Conservation (phyloP, 2,329 filamentous ascomycete genomes). For the Colletotrichum graminicola region DNA sequence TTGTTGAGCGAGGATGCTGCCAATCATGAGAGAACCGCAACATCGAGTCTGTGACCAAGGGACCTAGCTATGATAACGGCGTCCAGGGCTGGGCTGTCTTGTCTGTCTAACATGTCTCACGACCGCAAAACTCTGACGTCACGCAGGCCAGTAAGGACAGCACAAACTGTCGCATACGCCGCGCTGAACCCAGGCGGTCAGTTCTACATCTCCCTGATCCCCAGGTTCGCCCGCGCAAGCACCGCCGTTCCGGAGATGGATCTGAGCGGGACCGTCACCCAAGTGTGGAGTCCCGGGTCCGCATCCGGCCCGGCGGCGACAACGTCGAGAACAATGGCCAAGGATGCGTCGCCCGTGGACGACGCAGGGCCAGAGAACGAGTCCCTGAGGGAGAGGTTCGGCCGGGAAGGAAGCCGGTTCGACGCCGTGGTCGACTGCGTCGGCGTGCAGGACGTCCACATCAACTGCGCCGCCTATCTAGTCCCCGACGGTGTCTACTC, state of each 20-base stretch:
- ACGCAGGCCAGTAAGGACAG: neutral
- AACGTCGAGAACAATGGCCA: neutral
- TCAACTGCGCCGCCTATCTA: slow-evolving; percentile 55
- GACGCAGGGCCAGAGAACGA: neutral
- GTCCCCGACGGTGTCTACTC: slow-evolving; percentile 54
- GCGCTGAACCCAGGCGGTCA: slow-evolving; percentile 60
- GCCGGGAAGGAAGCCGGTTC: slow-evolving; percentile 46
- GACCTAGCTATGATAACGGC: neutral
- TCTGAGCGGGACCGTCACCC: slow-evolving; percentile 56
- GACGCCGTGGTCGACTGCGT: slow-evolving; percentile 64
- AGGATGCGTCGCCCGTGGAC: slow-evolving; percentile 18
- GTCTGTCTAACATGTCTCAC: neutral
- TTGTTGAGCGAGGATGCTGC: too few relatives aligned
- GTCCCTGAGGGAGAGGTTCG: slow-evolving; percentile 15
- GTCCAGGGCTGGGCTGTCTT: neutral
- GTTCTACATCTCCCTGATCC: slow-evolving; percentile 57
- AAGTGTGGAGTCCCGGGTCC: slow-evolving; percentile 49
- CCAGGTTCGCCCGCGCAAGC: slow-evolving; percentile 52
- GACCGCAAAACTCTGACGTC: neutral
- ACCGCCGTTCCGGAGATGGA: slow-evolving; percentile 58
- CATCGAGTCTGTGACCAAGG: neutral
- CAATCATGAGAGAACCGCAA: too few relatives aligned
- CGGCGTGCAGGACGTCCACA: slow-evolving; percentile 61
- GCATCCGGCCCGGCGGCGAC: slow-evolving; percentile 1
- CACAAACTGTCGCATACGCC: slow-evolving; percentile 53